Percentiles rank a stretch among this genome's conserved stretches.
Evolutionary conservation across 441 rosid genomes (phyloP).

Genomic region (Macaranga tanarius): DNA sequence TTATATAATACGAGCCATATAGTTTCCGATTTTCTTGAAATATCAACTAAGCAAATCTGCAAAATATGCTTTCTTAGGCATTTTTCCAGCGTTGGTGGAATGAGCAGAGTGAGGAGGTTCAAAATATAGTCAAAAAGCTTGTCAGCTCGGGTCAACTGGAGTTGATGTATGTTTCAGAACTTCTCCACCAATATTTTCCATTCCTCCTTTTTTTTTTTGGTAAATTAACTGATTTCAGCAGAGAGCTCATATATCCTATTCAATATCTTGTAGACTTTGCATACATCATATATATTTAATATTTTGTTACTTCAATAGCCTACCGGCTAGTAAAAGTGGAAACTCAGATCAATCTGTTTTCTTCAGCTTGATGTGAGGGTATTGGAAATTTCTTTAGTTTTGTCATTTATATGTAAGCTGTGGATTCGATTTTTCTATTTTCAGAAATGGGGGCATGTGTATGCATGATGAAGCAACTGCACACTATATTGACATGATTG

Average conservation of each 20-base stretch:
- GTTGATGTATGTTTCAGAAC: slow-evolving; percentile 53
- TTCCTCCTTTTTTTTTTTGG: too few species aligned
- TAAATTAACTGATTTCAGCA: not conserved
- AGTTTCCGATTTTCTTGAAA: not conserved
- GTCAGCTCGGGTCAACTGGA: slow-evolving; percentile 87
- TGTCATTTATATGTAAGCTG: slow-evolving; percentile 19
- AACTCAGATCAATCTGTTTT: not conserved
- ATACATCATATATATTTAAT: not conserved
- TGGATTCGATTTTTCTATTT: slow-evolving; percentile 20
- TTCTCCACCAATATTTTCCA: not conserved
- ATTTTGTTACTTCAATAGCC: not conserved
- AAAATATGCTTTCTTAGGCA: slow-evolving; percentile 49
- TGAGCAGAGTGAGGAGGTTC: slow-evolving; percentile 65
- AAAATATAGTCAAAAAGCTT: slow-evolving; percentile 56
- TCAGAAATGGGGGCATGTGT: slow-evolving; percentile 96
- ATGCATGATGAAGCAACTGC: slow-evolving; percentile 98
- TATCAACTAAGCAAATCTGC: not conserved
- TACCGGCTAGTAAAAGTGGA: slow-evolving; percentile 5
- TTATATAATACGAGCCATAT: not conserved
- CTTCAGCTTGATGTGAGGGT: slow-evolving; percentile 15
- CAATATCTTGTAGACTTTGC: not conserved
- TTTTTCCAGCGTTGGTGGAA: slow-evolving; percentile 99
- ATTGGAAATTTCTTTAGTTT: not conserved
- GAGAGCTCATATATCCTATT: not conserved
- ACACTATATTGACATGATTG: slow-evolving; percentile 97